Percentiles rank a stretch among this genome's conserved stretches.
Conservation (phyloP, 495 filamentous ascomycete genomes). For the Podospora tetraspora region DNA sequence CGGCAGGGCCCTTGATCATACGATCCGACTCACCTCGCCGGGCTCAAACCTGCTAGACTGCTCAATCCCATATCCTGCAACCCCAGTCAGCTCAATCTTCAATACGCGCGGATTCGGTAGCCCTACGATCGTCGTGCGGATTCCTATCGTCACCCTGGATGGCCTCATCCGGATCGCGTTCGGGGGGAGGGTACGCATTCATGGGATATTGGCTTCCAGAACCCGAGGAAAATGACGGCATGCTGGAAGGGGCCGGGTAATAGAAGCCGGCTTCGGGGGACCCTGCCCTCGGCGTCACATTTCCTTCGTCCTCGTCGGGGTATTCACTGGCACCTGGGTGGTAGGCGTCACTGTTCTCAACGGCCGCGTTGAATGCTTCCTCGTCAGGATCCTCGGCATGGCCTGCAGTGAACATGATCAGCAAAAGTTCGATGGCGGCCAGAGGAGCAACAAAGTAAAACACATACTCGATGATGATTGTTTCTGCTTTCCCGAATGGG, state of each 20-base stretch:
- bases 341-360: background rate
- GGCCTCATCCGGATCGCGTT: too few relatives aligned
- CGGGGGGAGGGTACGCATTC: background rate
- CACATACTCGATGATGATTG: background rate
- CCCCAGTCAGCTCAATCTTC: background rate
- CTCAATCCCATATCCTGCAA: slow-evolving; percentile 38
- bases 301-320: background rate
- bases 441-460: background rate
- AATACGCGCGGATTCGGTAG: background rate
- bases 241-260: background rate
- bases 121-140: background rate
- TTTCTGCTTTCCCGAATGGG: background rate
- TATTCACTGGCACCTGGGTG: background rate
- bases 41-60: slow-evolving; percentile 37
- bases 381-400: background rate
- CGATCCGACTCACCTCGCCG: slow-evolving; percentile 32
- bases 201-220: background rate
- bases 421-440: background rate
- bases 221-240: background rate
- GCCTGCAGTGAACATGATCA: background rate
- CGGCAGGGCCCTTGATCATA: too few relatives aligned
- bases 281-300: background rate
- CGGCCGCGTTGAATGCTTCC: background rate
- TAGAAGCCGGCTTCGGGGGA: background rate
- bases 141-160: background rate